Conservation (phyloP, 192 early-diverging fungal species). For the Coemansia reversa region DNA sequence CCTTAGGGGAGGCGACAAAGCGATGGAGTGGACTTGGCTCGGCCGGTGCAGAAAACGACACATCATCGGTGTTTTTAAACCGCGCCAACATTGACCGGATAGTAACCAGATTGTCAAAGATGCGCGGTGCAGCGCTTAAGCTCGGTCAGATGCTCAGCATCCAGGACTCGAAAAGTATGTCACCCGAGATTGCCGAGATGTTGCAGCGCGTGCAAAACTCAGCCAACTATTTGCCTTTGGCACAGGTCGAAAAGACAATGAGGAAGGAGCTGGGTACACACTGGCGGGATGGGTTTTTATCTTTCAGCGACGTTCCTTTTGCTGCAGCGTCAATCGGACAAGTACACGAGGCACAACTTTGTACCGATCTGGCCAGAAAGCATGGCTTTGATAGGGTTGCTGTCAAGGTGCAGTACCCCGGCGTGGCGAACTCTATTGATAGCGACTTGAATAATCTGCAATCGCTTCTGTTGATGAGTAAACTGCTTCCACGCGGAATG, state of each 20-base stretch:
- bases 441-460: conserved; percentile 83
- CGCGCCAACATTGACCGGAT: conserved; percentile 82
- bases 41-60: conserved; percentile 15
- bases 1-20: conserved; percentile 63
- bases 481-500: conserved; percentile 86
- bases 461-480: conserved; percentile 74
- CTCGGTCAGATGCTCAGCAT: conserved; percentile 98
- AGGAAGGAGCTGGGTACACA: conserved; percentile 63
- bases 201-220: conserved; percentile 86
- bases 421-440: conserved; percentile 84
- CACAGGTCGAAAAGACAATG: conserved; percentile 79
- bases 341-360: conserved; percentile 67
- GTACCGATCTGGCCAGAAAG: conserved; percentile 6
- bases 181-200: conserved; percentile 77
- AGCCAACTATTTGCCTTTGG: conserved; percentile 93
- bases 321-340: conserved; percentile 92
- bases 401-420: conserved; percentile 97
- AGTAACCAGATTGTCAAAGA: conserved; percentile 78
- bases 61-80: conserved; percentile 65
- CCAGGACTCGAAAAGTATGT: conserved; percentile 76
- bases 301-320: conserved; percentile 80
- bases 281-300: conserved; percentile 68
- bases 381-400: conserved; percentile 59
- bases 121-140: conserved; percentile 97
- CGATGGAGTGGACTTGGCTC: conserved; percentile 59